These are phyloP conservation scores for Phytophthora meadii DNA, from an alignment of 352 stramenopile species.

Conservation along the genomic window DNA sequence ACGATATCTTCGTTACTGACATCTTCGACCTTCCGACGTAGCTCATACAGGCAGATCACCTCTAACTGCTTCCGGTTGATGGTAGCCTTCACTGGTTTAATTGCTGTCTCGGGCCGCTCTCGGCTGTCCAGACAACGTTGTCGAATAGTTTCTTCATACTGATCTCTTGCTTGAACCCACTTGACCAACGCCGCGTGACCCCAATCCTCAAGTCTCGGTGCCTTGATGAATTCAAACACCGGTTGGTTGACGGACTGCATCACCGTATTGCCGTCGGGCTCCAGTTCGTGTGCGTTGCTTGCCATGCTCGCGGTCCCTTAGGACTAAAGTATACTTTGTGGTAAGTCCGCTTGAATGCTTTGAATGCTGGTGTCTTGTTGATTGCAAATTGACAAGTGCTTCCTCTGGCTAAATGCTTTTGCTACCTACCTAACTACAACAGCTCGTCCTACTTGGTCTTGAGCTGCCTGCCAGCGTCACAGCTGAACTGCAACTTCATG, in stretches of 20 bases:
- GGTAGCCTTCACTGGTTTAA: background rate
- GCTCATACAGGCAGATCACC: background rate
- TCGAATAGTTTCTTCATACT: slow-evolving; percentile 1
- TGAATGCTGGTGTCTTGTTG: no score
- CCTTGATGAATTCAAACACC: background rate
- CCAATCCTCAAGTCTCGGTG: background rate
- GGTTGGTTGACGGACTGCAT: background rate
- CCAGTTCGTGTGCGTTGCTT: background rate
- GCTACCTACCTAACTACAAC: no score
- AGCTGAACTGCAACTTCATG: no score
- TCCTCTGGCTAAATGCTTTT: no score
- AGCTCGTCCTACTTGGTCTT: no score
- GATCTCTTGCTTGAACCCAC: background rate
- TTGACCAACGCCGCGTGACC: background rate
- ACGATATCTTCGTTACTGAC: background rate
- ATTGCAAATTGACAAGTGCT: no score
- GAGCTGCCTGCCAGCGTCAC: no score
- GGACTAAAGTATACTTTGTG: slow-evolving; percentile 42
- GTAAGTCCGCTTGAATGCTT: no score
- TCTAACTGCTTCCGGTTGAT: background rate
- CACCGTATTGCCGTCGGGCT: background rate
- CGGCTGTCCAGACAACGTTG: background rate
- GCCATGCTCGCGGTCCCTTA: background rate
- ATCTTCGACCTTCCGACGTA: background rate
- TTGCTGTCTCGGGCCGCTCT: background rate